Evolutionary conservation across 169 alveolate genomes (phyloP).

Genomic region (Plasmodium vivax): DNA sequence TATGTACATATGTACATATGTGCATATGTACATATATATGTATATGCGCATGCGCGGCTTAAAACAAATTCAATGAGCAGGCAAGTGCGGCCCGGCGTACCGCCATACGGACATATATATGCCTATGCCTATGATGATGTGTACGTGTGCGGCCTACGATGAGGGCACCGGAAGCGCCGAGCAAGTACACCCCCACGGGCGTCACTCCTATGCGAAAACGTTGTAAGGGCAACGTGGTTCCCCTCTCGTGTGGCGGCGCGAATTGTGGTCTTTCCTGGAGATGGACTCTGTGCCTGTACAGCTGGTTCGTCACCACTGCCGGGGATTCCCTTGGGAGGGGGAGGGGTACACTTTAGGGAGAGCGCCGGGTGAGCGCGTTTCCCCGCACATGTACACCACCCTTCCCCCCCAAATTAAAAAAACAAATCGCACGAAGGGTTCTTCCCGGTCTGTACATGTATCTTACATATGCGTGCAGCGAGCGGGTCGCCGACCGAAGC

Average conservation of each 20-base stretch:
- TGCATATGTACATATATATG: neutral
- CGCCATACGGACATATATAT: neutral
- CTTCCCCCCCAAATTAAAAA: neutral
- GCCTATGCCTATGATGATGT: neutral
- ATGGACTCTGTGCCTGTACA: neutral
- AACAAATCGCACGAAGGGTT: neutral
- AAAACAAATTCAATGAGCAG: neutral
- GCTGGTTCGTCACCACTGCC: neutral
- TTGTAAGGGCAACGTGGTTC: neutral
- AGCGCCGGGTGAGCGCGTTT: neutral
- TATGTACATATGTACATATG: neutral
- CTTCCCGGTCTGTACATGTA: neutral
- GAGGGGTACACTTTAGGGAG: neutral
- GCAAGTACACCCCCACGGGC: neutral
- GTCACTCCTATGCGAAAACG: neutral
- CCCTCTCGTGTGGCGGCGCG: neutral
- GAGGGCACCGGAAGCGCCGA: neutral
- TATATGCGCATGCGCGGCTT: neutral
- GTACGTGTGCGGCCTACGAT: neutral
- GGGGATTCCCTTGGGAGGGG: neutral
- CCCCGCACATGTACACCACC: neutral
- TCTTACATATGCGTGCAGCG: neutral
- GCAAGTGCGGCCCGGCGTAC: neutral
- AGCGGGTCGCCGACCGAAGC: neutral
- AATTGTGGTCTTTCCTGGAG: neutral